phyloP scores from a whole-genome alignment of 805 yeast species.

The Candida palmyrensis region DNA sequence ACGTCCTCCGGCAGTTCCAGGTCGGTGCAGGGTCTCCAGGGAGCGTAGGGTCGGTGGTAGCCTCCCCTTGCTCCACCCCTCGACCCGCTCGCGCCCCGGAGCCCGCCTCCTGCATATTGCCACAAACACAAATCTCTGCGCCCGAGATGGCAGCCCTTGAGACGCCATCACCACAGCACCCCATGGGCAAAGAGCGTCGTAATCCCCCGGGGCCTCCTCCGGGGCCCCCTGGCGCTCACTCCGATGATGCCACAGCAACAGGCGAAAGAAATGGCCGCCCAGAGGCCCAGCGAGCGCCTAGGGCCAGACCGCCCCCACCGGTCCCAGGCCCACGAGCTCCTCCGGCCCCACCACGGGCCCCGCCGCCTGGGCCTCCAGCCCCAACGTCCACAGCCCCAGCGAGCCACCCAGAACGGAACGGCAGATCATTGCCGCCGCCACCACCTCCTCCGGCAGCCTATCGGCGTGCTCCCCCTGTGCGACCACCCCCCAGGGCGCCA shows the following conservation, averaged over 20 bases:
- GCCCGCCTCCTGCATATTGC: no score
- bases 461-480: conserved; percentile 15
- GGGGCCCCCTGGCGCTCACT: no score
- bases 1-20: no score
- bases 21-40: no score
- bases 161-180: conserved; percentile 1
- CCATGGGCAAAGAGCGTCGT: conserved; percentile 12
- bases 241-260: no score
- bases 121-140: background rate
- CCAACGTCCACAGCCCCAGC: conserved; percentile 7
- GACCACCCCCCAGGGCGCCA: conserved; percentile 25
- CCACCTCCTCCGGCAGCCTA: conserved; percentile 28
- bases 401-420: background rate
- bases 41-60: no score
- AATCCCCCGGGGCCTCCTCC: conserved; percentile 19
- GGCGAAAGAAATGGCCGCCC: no score
- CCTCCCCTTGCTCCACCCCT: no score
- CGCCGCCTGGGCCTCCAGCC: background rate
- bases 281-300: conserved; percentile 6
- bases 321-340: conserved; percentile 5
- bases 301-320: background rate
- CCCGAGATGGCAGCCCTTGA: no score
- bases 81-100: no score
- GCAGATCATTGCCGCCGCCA: conserved; percentile 18
- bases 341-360: conserved; percentile 12